Conservation (phyloP, 164 flowering plant species). For the Litsea cubeba region DNA sequence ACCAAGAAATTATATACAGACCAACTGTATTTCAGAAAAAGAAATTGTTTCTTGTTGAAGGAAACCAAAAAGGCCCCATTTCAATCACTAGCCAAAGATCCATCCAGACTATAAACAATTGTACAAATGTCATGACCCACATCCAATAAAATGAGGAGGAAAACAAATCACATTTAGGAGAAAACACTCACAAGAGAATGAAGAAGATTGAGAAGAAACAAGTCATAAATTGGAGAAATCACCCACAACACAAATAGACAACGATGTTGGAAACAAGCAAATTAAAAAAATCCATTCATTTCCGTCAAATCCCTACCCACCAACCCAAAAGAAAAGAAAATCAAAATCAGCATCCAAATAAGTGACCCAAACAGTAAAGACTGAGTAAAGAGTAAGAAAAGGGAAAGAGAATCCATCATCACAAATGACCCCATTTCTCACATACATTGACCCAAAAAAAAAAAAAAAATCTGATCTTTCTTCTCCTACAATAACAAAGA, state of each 20-base stretch:
- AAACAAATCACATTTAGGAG: background rate
- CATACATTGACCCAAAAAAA: background rate
- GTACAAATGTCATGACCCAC: background rate
- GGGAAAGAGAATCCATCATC: background rate
- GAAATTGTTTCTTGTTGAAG: background rate
- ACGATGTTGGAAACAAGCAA: background rate
- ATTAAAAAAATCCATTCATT: background rate
- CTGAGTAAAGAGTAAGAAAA: background rate
- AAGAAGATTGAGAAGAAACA: background rate
- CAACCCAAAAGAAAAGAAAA: background rate
- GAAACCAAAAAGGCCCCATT: background rate
- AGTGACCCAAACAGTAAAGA: background rate
- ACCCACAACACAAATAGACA: too few species aligned
- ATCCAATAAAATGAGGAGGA: background rate
- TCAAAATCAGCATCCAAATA: background rate
- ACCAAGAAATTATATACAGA: slow-evolving; percentile 3
- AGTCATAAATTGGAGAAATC: too few species aligned
- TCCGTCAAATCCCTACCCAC: background rate
- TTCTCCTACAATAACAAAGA: background rate
- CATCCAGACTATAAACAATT: background rate
- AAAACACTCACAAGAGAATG: background rate
- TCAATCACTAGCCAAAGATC: background rate
- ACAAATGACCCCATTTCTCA: background rate
- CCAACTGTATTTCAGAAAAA: background rate
- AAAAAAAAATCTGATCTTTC: background rate